These are phyloP conservation scores for Neurospora tetraspora DNA, from an alignment of 495 filamentous ascomycete species.

Conservation along the genomic window DNA sequence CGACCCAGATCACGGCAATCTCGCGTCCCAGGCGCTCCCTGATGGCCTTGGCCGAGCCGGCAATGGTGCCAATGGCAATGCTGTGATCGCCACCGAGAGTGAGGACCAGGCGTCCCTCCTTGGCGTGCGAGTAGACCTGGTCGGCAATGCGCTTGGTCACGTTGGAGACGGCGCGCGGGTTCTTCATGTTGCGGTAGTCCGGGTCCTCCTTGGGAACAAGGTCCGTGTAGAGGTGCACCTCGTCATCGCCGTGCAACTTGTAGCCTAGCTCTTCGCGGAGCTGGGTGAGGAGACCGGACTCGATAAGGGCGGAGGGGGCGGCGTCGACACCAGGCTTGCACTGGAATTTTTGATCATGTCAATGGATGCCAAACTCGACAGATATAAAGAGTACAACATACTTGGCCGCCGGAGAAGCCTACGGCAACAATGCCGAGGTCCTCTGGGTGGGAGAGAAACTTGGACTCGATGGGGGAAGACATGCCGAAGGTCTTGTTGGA, in stretches of 20 bases:
- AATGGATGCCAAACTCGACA: background rate
- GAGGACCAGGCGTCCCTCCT: slow-evolving; percentile 74
- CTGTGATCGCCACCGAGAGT: slow-evolving; percentile 95
- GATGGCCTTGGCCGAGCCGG: slow-evolving; percentile 74
- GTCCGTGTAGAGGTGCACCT: slow-evolving; percentile 72
- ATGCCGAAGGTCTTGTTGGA: slow-evolving; percentile 31
- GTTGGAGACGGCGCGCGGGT: slow-evolving; percentile 75
- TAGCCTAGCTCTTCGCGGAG: slow-evolving; percentile 79
- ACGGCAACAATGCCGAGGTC: slow-evolving; percentile 90
- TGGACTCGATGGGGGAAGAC: slow-evolving; percentile 44
- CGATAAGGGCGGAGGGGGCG: slow-evolving; percentile 82
- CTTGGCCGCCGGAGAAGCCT: slow-evolving; percentile 95
- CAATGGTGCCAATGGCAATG: slow-evolving; percentile 89
- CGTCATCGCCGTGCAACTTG: slow-evolving; percentile 73
- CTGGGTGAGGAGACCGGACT: slow-evolving; percentile 76
- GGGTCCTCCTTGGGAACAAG: slow-evolving; percentile 66
- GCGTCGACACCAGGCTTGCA: slow-evolving; percentile 88
- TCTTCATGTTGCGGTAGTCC: slow-evolving; percentile 83
- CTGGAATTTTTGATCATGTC: slow-evolving; percentile 35
- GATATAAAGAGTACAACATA: slow-evolving; percentile 27
- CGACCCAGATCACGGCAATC: slow-evolving; percentile 94
- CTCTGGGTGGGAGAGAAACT: slow-evolving; percentile 67
- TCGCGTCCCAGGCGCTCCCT: slow-evolving; percentile 72
- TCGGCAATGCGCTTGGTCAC: slow-evolving; percentile 72
- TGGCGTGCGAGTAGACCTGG: slow-evolving; percentile 83